Base-by-base conservation (phyloP, 768 basidiomycete genomes). In the Butyriboletus loyo region DNA sequence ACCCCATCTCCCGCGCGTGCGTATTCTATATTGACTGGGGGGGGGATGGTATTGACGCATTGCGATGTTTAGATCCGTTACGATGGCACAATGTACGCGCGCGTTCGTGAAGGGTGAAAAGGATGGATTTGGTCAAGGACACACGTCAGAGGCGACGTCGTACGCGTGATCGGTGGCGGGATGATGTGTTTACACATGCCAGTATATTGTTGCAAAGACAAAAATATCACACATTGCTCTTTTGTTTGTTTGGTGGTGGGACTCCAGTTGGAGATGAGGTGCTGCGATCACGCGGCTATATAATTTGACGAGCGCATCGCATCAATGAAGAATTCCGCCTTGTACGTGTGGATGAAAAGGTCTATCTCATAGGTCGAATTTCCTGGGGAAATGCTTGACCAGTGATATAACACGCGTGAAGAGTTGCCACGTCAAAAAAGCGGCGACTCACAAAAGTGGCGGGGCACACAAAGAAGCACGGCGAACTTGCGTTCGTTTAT, bases 1-100 rank as follows among this genome's bases (percentile, higher is more conserved):
- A 98, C 71, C 84, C 90, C 25, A 92, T 98, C 66, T 94, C 92
- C 39, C 78, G 95, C 78, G 90, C 92, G 83, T 94, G 62, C 72
- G 92, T 88, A 36, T 44, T 38, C 15, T 21, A 8, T 34, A 15
- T 3, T 15, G 8, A 17, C 6, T n/a, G 2, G 19, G 3, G 31
- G 27, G 36, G 30, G 27, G 36, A 7, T n/a, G n/a, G 52, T 28
- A 15, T 28, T 55, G 11, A 40, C 55, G 45, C 19, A 32, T 24
- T 13, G 19, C 14, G 5, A 28, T 19, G 17, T 14, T 17, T 59
- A 92, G 89, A 40, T 92, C 91, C n/a, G 88, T 92, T 32, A 95
- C 94, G 32, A 97, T 97, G 94, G 94, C 93, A 1, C 89, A 93
- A 60, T 96, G 93, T 68, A 89, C 89, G 14, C 84, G 87, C 42